phyloP scores from a whole-genome alignment of 371 early-diverging fungal genomes.

The Syncephalastrum racemosum region DNA sequence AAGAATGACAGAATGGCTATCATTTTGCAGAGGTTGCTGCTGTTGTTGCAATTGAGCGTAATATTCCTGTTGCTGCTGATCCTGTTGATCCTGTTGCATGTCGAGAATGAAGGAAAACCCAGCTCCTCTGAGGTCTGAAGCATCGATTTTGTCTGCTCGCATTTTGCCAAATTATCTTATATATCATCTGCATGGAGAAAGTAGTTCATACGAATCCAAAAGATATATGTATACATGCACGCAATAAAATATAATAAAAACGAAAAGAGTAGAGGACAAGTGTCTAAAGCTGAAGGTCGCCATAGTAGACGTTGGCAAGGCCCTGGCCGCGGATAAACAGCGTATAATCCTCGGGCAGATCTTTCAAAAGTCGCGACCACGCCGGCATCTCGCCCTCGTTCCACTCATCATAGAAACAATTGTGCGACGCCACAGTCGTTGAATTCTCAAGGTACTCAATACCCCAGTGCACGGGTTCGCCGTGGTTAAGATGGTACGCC shows the following conservation, averaged over 20 bases:
- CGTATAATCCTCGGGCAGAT: slow-evolving; percentile 24
- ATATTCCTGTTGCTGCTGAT: slow-evolving; percentile 13
- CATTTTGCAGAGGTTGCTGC: slow-evolving; percentile 45
- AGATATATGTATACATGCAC: no score
- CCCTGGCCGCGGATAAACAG: slow-evolving; percentile 40
- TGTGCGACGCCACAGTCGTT: background rate
- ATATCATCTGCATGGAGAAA: no score
- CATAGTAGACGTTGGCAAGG: slow-evolving; percentile 22
- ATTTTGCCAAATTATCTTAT: no score
- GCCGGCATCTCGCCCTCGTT: slow-evolving; percentile 36
- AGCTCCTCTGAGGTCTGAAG: no score
- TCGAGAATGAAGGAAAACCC: no score
- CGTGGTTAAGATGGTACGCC: slow-evolving; percentile 38
- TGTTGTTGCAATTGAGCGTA: slow-evolving; percentile 16
- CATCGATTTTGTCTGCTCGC: no score
- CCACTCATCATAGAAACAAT: slow-evolving; percentile 53
- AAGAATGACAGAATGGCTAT: slow-evolving; percentile 82
- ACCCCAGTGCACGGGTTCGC: slow-evolving; percentile 29
- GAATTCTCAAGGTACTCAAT: slow-evolving; percentile 27
- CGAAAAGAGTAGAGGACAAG: background rate
- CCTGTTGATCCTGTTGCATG: slow-evolving; percentile 3
- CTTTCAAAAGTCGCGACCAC: slow-evolving; percentile 20
- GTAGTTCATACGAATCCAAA: no score
- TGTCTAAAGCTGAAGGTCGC: slow-evolving; percentile 1
- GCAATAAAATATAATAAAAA: no score